phyloP scores from a whole-genome alignment of 192 early-diverging fungal species.

The Cladochytrium replicatum region DNA sequence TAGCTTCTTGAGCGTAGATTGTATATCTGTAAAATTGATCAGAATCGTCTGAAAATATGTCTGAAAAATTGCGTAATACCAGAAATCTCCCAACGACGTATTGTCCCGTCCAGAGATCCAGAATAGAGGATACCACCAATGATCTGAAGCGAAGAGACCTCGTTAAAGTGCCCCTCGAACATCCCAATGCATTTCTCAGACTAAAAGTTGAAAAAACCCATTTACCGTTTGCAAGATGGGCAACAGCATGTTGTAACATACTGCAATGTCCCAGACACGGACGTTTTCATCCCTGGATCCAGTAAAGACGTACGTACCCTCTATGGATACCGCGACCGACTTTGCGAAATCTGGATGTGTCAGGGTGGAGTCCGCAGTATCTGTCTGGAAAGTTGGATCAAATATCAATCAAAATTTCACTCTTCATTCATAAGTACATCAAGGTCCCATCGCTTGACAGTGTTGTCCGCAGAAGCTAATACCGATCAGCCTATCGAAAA shows the following conservation, averaged over 20 bases:
- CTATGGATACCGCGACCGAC: constrained; percentile 34
- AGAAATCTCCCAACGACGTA: constrained; percentile 71
- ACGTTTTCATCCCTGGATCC: constrained; percentile 78
- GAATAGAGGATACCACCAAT: constrained; percentile 56
- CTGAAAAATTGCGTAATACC: constrained; percentile 22
- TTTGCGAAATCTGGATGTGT: constrained; percentile 79
- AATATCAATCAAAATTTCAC: background rate
- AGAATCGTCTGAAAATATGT: constrained; percentile 9
- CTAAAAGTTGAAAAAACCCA: too few relatives aligned
- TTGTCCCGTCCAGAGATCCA: constrained; percentile 73
- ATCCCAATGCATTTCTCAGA: constrained; percentile 60
- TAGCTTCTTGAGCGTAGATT: constrained; percentile 1
- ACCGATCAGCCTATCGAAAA: background rate
- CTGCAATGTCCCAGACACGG: constrained; percentile 78
- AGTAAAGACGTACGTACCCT: constrained; percentile 65
- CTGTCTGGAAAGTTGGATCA: constrained; percentile 36
- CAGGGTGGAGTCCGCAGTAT: constrained; percentile 58
- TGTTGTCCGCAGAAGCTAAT: constrained; percentile 82
- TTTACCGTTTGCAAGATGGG: background rate
- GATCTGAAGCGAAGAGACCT: constrained; percentile 59
- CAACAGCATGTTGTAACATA: constrained; percentile 28
- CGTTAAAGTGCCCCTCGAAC: constrained; percentile 84
- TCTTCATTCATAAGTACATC: constrained; percentile 37
- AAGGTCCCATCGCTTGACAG: constrained; percentile 75
- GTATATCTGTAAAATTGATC: constrained; percentile 3